Evolutionary conservation across 2,329 filamentous ascomycete genomes (phyloP).

Genomic region (Curvularia sp.): DNA sequence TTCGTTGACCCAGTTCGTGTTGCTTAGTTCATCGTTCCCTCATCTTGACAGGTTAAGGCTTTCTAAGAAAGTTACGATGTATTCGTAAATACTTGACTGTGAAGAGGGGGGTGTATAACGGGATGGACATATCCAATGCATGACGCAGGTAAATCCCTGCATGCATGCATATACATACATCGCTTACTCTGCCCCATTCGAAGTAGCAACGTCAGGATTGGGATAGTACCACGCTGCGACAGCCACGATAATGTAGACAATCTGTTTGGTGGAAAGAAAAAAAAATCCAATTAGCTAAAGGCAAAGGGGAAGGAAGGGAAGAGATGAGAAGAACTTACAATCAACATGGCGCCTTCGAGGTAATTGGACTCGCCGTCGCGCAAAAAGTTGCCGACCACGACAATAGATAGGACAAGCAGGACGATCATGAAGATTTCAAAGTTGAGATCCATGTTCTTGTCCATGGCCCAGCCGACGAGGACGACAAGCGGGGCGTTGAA

Average conservation of each 20-base stretch:
- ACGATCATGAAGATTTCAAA: conserved; percentile 89
- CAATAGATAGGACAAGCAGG: conserved; percentile 79
- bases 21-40: not conserved
- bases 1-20: not conserved
- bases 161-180: not conserved
- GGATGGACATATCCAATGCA: not conserved
- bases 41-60: not conserved
- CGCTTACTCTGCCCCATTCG: conserved; percentile 23
- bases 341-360: conserved; percentile 81
- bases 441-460: conserved; percentile 75
- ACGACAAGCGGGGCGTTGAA: conserved; percentile 86
- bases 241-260: conserved; percentile 69
- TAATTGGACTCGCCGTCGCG: conserved; percentile 91
- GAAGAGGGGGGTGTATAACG: not conserved
- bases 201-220: conserved; percentile 52
- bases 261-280: conserved; percentile 28
- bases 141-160: not conserved
- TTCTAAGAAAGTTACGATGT: not conserved
- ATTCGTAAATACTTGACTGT: not conserved
- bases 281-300: not conserved
- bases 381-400: conserved; percentile 87
- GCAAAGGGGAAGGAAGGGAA: not conserved
- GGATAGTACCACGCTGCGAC: conserved; percentile 69
- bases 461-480: conserved; percentile 79
- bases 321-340: conserved; percentile 50